Conservation (phyloP, 768 basidiomycete genomes). For the Wakefieldia striispora region DNA sequence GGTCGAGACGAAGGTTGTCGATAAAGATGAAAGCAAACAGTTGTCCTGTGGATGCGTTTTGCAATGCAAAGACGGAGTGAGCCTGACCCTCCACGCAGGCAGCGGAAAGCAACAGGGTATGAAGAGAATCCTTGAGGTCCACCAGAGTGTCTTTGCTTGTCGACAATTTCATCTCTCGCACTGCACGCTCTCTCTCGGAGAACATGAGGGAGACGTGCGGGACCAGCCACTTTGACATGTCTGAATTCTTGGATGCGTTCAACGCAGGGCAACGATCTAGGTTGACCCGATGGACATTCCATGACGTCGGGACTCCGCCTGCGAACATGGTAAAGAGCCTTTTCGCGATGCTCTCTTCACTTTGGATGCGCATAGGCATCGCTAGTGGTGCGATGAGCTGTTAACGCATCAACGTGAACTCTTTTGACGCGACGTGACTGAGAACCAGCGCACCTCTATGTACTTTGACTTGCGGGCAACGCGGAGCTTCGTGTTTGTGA, state of each 20-base stretch:
- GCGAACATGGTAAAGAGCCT: constrained; percentile 30
- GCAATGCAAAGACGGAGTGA: constrained; percentile 20
- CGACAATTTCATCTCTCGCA: neutral
- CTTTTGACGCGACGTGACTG: neutral
- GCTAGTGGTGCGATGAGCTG: constrained; percentile 23
- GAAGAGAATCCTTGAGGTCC: constrained; percentile 34
- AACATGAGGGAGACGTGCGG: constrained; percentile 32
- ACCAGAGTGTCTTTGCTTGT: constrained; percentile 25
- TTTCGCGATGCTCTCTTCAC: constrained; percentile 17
- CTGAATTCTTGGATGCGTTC: constrained; percentile 12
- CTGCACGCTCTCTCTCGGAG: constrained; percentile 30
- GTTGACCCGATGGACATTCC: constrained; percentile 42
- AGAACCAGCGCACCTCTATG: constrained; percentile 31
- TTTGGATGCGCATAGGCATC: constrained; percentile 13
- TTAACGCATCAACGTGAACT: neutral
- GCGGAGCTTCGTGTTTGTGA: constrained; percentile 36
- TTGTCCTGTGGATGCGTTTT: constrained; percentile 10
- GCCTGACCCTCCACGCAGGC: constrained; percentile 22
- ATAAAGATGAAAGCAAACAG: constrained; percentile 47
- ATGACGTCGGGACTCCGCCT: constrained; percentile 14
- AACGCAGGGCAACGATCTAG: constrained; percentile 36
- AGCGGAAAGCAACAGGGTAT: constrained; percentile 24
- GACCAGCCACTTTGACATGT: constrained; percentile 30
- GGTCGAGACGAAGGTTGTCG: constrained; percentile 44
- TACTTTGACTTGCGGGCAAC: constrained; percentile 56